Evolutionary conservation across 805 yeast genomes (phyloP), one percentile per base, ranked within the genome.

Genomic region (Candida xiaguanensis): DNA sequence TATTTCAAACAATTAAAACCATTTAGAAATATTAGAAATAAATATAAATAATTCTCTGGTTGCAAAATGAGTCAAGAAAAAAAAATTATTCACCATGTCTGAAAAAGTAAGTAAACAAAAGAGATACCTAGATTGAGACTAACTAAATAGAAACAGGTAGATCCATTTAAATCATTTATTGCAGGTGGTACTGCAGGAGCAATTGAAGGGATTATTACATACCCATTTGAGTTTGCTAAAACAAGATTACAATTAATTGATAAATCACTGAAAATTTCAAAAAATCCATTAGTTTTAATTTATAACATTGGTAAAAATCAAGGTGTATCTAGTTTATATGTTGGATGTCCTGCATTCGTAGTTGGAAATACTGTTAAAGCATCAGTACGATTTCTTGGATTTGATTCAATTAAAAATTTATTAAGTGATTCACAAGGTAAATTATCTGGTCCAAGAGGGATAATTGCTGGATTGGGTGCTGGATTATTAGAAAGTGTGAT

Each of bases 161-260:
- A 84, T 56, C 91, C 93, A 2, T 54, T 76, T 44, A 80, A 84
- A 52, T 87, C 97, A 1, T 88, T 91, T 54, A 69, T 90, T 19
- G 98, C 96, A 5, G 99, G 99, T 41, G 96, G 97, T 38, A 73
- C 85, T 0, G 99, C 98, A 0, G 99, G 98, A 42, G 98, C 96
- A 18, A 80, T 90, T 23, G 99, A 91, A 65, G 96, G 96, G 24
- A 78, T 78, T 28, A 74, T 86, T 33, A 91, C 98, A 0, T 91
- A 89, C 59, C 99, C 99, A 2, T 93, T 93, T 61, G 99, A 91
- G 61, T 91, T 90, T 66, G 96, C 98, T 33, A 91, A 91, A 58
- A 91, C 99, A 3, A 71, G 98, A 46, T 70, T 93, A 32, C 99
- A 91, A 65, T 72, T 91, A 40, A 80, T 80, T 24, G 83, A 79